Evolutionary conservation across 768 basidiomycete genomes (phyloP).

Genomic region (Mycena sanguinolenta): DNA sequence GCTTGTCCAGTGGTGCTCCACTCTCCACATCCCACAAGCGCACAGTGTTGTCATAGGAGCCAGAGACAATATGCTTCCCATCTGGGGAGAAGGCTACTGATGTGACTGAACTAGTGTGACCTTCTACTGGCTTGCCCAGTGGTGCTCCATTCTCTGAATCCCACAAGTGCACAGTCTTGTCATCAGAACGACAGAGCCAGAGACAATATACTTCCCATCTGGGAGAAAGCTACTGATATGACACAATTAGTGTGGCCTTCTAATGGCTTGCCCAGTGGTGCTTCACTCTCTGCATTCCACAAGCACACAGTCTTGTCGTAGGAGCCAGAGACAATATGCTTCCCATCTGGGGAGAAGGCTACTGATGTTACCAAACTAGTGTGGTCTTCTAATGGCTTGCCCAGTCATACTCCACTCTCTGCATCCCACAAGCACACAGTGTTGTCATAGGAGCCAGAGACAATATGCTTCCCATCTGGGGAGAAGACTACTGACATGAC

Average conservation of each 20-base stretch:
- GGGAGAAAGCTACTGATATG: neutral
- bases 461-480: conserved; percentile 7
- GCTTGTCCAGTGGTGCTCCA: neutral
- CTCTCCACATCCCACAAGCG: conserved; percentile 5
- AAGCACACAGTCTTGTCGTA: neutral
- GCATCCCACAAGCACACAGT: conserved; percentile 9
- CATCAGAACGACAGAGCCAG: neutral
- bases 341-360: conserved; percentile 1
- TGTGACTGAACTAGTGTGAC: neutral
- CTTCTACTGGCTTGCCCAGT: neutral
- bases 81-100: conserved; percentile 3
- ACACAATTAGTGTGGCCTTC: neutral
- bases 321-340: conserved; percentile 1
- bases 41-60: conserved; percentile 11
- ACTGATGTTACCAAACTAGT: neutral
- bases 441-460: conserved; percentile 2
- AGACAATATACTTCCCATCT: neutral
- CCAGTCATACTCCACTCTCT: neutral
- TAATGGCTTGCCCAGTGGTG: neutral
- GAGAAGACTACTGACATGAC: conserved; percentile 2
- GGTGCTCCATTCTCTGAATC: neutral
- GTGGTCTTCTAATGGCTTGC: neutral
- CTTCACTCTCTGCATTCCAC: neutral
- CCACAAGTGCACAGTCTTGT: neutral
- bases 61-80: conserved; percentile 5